A percentile compares a stretch with the other conserved stretches of the same genome.
Evolutionary conservation across 2,329 filamentous ascomycete genomes (phyloP).

Genomic region (Botrytis fabae): DNA sequence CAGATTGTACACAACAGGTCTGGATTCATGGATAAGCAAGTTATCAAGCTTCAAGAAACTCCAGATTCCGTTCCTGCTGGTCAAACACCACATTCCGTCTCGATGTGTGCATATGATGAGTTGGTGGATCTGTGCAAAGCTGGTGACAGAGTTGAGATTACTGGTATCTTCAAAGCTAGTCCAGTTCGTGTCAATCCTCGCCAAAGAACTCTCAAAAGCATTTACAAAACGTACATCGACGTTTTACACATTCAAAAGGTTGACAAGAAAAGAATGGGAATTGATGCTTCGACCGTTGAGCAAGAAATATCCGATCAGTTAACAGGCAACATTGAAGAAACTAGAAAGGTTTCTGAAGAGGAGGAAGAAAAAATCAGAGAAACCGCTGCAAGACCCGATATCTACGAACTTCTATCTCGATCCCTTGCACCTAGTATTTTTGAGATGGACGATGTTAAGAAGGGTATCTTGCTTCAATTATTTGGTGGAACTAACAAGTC

Average conservation of each 20-base stretch:
- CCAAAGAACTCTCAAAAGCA: constrained; percentile 86
- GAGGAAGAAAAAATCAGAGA: constrained; percentile 86
- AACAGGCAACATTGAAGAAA: constrained; percentile 74
- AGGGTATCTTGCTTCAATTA: constrained; percentile 92
- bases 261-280: constrained; percentile 90
- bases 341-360: constrained; percentile 78
- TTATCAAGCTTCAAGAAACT: constrained; percentile 97
- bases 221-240: constrained; percentile 98
- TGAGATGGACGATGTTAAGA: constrained; percentile 98
- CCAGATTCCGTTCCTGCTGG: constrained; percentile 92
- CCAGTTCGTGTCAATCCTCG: constrained; percentile 92
- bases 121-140: constrained; percentile 97
- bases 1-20: constrained; percentile 97
- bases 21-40: constrained; percentile 93
- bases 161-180: constrained; percentile 93
- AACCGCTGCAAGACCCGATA: constrained; percentile 76
- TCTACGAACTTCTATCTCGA: constrained; percentile 88
- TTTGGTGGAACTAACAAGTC: constrained; percentile 98
- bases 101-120: constrained; percentile 94
- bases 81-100: constrained; percentile 96
- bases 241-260: constrained; percentile 95
- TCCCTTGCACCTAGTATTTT: constrained; percentile 94
- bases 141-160: constrained; percentile 92
- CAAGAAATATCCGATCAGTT: constrained; percentile 65
- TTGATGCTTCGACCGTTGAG: constrained; percentile 84